Evolutionary conservation across 1,284 basidiomycete genomes (phyloP), one percentile per base, ranked within the genome.

Genomic region (Fomitopsis betulina): DNA sequence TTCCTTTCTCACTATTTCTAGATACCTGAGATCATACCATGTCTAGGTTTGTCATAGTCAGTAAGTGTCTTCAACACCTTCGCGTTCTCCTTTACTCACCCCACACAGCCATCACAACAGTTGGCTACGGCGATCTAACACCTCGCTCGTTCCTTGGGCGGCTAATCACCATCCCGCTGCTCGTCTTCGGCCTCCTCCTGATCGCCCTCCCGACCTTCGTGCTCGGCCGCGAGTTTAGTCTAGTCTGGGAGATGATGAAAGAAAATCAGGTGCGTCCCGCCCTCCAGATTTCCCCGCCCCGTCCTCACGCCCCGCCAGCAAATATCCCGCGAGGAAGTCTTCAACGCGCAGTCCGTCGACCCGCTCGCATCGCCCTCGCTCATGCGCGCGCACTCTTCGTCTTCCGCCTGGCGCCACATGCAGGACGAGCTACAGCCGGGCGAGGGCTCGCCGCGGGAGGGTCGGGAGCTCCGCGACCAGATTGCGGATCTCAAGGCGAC

Each of bases 201-300:
- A 94, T 95, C 67, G 93, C 93, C 0, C 78, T 95, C 1, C 93
- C 93, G 5, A 90, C 86, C 63, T 95, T 96, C 65, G 93, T 96
- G 0, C 83, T 95, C 7, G 93, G 93, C 0, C 76, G 92, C 50
- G 93, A 96, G 69, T 96, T 96, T 70, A 92, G 91, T 59, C 78
- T 87, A 9, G 89, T 94, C 1, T 94, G 92, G 87, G 91, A 94
- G 60, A 80, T 82, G 21, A 92, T 94, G 86, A 79, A 77, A 6
- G 71, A 68, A n/a, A 73, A 77, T 25, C 73, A 79, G 37, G 79
- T 80, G 19, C 19, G 75, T 62, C 42, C 59, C 21, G 50, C 51
- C 59, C 47, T 23, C 37, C 45, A 50, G 25, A 13, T 49, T 57
- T 56, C 32, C 17, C 15, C 56, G 17, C 55, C n/a, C 30, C 50